Base-by-base conservation (phyloP, 2,329 filamentous ascomycete genomes). In the Calonectria leucothoes region DNA sequence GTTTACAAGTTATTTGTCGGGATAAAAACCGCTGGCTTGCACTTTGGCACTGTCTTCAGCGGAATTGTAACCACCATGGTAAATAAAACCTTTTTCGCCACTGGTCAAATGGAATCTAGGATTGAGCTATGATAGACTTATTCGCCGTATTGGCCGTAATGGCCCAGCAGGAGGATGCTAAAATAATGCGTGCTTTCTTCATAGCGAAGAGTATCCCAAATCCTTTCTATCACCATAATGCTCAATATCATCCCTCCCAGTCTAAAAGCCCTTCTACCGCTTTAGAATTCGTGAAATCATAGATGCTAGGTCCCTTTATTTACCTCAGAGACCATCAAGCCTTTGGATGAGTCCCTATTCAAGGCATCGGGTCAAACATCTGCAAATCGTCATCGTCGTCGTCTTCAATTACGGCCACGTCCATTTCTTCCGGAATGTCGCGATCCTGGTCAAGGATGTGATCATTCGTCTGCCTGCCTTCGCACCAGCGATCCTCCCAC, bases 401-500 rank as follows among this genome's bases (percentile, higher is more conserved):
- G 6, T 31, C 7, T 6, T 49, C 45, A 15, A 52, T 12, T 2
- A 12, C 8, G 6, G 15, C 5, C 8, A 57, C 65, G 2, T 57
- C 66, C 4, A 73, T 15, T 7, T 48, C 7, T 27, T 72, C 27
- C 1, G 66, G 70, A 27, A 74, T 67, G 35, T 61, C 57, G 2
- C 57, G 35, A 15, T 72, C 61, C 29, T 33, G 17, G 2, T n/a
- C 6, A 1, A 70, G 70, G 12, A 70, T 64, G 17, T 70, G 72
- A 4, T 37, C 10, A 7, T 25, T 25, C 2, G 12, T 27, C 25
- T 42, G 49, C 3, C 6, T 20, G 1, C 51, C 12, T 4, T 23
- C 39, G 2, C 37, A 39, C 72, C 72, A 74, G 2, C 17, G 7
- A 1, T 33, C 6, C 39, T 70, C 66, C 72, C 66, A 70, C 1